These are phyloP conservation scores for Physocladia obscura DNA, from an alignment of 192 early-diverging fungal genomes.

Conservation along the genomic window DNA sequence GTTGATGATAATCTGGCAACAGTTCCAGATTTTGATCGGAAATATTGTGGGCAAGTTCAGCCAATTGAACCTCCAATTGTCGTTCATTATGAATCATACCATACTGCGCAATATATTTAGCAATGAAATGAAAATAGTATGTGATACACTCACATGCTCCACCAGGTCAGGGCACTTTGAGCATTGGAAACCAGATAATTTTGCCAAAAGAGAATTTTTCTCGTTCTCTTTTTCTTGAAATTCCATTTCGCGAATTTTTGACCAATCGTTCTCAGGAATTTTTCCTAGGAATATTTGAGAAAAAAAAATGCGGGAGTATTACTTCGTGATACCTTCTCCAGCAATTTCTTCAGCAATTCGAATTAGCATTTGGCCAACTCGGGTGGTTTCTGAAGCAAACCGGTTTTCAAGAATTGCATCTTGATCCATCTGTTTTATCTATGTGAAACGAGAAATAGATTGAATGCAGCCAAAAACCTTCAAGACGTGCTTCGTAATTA, in stretches of 20 bases:
- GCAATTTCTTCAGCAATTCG: constrained; percentile 31
- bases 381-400: neutral
- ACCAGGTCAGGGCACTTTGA: constrained; percentile 73
- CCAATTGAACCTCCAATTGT: constrained; percentile 66
- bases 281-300: constrained; percentile 28
- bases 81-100: constrained; percentile 56
- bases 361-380: constrained; percentile 2
- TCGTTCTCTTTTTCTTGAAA: constrained; percentile 75
- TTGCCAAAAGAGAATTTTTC: constrained; percentile 53
- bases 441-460: neutral
- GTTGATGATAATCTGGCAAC: constrained; percentile 88
- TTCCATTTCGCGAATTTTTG: constrained; percentile 81
- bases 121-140: neutral
- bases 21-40: constrained; percentile 92
- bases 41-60: constrained; percentile 73
- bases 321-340: constrained; percentile 10
- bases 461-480: constrained; percentile 41
- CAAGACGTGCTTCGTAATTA: constrained; percentile 55
- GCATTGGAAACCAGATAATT: constrained; percentile 64
- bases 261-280: constrained; percentile 76
- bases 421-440: constrained; percentile 9
- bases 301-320: neutral
- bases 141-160: constrained; percentile 62
- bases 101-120: constrained; percentile 40
- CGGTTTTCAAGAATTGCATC: constrained; percentile 18